These are phyloP conservation scores for Globisporangium nodosum DNA, from an alignment of 352 stramenopile species.

Conservation along the genomic window DNA sequence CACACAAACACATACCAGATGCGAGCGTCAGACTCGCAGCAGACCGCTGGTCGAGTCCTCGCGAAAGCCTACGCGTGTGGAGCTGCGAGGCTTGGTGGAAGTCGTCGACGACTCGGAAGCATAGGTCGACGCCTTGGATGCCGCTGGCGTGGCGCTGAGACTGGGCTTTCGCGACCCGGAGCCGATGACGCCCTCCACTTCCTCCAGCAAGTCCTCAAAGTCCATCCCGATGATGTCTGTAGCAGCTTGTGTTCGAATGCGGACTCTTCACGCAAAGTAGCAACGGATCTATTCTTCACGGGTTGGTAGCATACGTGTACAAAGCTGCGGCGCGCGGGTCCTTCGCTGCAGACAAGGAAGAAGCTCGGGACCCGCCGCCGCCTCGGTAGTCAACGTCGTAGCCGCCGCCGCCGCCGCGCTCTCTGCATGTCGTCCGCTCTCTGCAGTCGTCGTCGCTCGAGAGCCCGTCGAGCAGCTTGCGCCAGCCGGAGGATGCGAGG, in stretches of 20 bases:
- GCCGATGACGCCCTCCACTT: conserved; percentile 60
- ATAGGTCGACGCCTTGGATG: neutral
- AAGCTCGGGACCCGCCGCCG: neutral
- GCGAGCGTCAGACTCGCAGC: neutral
- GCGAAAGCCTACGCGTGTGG: conserved; percentile 3
- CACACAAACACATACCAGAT: neutral
- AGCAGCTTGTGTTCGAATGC: neutral
- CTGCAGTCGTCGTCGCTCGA: conserved; percentile 27
- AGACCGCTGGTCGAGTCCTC: neutral
- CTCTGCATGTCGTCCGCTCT: neutral
- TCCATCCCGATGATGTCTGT: conserved; percentile 29
- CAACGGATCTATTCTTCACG: no score
- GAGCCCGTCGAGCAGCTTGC: conserved; percentile 52
- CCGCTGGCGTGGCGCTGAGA: conserved; percentile 1
- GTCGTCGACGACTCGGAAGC: neutral
- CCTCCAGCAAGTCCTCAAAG: conserved; percentile 64
- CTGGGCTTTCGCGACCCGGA: conserved; percentile 7
- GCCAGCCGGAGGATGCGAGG: conserved; percentile 59
- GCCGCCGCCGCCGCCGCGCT: neutral
- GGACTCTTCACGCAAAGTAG: no score
- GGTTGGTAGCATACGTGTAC: conserved; percentile 12
- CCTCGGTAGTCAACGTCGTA: neutral
- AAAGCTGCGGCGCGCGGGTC: neutral
- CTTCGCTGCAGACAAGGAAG: conserved; percentile 12
- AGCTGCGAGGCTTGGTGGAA: neutral